These are phyloP conservation scores for Bimuria novae-zelandiae DNA, from an alignment of 2,329 filamentous ascomycete genomes.

Conservation along the genomic window DNA sequence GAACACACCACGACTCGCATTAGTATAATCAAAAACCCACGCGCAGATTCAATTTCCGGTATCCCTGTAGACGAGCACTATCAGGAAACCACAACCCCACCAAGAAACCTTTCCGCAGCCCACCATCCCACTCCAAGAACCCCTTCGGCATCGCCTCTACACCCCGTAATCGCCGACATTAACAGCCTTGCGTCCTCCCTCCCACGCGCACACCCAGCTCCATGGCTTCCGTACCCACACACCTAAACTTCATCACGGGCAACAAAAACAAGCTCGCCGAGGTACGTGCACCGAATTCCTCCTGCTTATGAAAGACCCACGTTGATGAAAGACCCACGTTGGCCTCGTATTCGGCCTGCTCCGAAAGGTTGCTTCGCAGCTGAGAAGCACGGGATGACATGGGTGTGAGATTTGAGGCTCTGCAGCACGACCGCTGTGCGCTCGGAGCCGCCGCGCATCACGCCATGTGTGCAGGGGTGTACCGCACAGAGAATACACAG, in stretches of 20 bases:
- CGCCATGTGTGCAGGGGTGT: neutral
- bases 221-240: constrained; percentile 43
- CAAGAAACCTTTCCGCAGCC: constrained; percentile 18
- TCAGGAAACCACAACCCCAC: neutral
- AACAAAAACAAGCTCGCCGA: constrained; percentile 94
- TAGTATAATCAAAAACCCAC: neutral
- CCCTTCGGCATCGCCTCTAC: constrained; percentile 16
- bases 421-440: constrained; percentile 5
- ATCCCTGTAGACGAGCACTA: neutral
- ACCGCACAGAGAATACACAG: neutral
- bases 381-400: neutral
- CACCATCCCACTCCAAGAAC: constrained; percentile 15
- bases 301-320: neutral
- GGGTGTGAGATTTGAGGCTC: constrained; percentile 7
- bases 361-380: constrained; percentile 1
- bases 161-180: constrained; percentile 6
- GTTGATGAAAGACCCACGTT: neutral
- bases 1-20: neutral
- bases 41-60: neutral
- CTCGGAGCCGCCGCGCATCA: constrained; percentile 1
- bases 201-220: constrained; percentile 1
- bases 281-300: constrained; percentile 24
- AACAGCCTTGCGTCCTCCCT: neutral
- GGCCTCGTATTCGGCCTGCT: constrained; percentile 6
- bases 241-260: constrained; percentile 92